These are phyloP conservation scores for Globisporangium recalcitrans DNA, from an alignment of 352 stramenopile species.

Conservation along the genomic window DNA sequence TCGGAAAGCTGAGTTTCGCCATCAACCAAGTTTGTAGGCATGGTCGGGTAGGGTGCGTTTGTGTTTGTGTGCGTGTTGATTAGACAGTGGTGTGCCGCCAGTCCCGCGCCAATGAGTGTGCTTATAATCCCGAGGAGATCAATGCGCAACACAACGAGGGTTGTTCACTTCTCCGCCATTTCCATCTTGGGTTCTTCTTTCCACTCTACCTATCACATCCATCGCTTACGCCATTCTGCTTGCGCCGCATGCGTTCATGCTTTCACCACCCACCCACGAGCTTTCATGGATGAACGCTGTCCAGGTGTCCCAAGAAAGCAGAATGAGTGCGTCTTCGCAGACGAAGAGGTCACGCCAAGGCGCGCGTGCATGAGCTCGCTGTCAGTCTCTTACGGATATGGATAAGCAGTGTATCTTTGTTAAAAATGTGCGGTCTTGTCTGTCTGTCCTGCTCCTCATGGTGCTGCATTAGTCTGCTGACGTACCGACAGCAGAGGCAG, in stretches of 20 bases:
- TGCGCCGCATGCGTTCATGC: no score
- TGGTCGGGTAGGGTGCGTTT: background rate
- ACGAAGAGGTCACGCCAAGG: background rate
- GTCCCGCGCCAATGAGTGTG: background rate
- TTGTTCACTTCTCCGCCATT: no score
- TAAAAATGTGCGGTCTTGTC: background rate
- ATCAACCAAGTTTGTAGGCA: conserved; percentile 8
- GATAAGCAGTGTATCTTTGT: background rate
- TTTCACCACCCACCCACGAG: no score
- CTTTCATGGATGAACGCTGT: no score
- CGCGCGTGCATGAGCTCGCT: no score
- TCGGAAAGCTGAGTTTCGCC: conserved; percentile 51
- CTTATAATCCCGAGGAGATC: background rate
- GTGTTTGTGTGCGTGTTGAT: background rate
- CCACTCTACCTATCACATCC: no score
- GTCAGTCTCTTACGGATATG: no score
- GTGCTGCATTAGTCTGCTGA: background rate
- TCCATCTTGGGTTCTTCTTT: no score
- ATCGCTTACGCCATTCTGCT: no score
- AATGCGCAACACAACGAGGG: no score
- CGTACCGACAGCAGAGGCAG: background rate
- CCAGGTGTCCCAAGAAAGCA: no score
- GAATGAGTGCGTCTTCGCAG: no score
- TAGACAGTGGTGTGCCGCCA: background rate
- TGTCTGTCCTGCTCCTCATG: background rate